Percentiles rank a stretch among this genome's conserved stretches.
These are phyloP conservation scores for Ramichloridium luteum DNA, from an alignment of 2,329 filamentous ascomycete genomes.

Conservation along the genomic window DNA sequence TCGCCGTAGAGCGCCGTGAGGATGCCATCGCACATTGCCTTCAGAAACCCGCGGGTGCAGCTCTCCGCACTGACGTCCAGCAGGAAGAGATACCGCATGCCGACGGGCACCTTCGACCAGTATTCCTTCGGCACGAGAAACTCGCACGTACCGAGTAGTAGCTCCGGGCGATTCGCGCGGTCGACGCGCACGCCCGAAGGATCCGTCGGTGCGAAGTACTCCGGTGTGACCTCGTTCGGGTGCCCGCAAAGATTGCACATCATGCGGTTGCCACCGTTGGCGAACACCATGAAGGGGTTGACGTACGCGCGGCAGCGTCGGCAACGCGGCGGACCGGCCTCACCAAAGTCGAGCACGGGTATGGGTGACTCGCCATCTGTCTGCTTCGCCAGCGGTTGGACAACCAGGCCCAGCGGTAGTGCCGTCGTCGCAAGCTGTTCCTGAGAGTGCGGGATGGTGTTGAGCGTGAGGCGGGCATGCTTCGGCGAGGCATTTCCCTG, in stretches of 20 bases:
- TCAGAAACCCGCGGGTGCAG: conserved; percentile 78
- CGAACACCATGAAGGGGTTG: conserved; percentile 98
- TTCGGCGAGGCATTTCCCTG: conserved; percentile 96
- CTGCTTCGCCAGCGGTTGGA: conserved; percentile 76
- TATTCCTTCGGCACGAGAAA: conserved; percentile 97
- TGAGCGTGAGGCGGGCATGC: conserved; percentile 79
- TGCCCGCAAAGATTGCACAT: conserved; percentile 98
- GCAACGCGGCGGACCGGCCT: conserved; percentile 78
- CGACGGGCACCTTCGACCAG: conserved; percentile 88
- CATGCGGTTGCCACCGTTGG: conserved; percentile 85
- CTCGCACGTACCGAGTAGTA: conserved; percentile 85
- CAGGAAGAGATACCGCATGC: conserved; percentile 76
- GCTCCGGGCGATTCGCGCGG: conserved; percentile 74
- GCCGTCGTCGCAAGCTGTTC: conserved; percentile 72
- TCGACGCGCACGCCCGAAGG: conserved; percentile 79
- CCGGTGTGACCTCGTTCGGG: conserved; percentile 81
- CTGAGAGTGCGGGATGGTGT: conserved; percentile 74
- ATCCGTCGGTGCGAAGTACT: conserved; percentile 88
- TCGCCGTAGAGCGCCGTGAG: conserved; percentile 70
- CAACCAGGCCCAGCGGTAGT: conserved; percentile 71
- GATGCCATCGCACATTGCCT: conserved; percentile 83
- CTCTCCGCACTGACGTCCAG: conserved; percentile 90
- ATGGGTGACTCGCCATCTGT: conserved; percentile 77
- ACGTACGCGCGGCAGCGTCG: conserved; percentile 90
- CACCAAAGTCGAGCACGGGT: conserved; percentile 90